phyloP scores from a whole-genome alignment of 176 grass and related monocot genomes.

The Oryza rufipogon region DNA sequence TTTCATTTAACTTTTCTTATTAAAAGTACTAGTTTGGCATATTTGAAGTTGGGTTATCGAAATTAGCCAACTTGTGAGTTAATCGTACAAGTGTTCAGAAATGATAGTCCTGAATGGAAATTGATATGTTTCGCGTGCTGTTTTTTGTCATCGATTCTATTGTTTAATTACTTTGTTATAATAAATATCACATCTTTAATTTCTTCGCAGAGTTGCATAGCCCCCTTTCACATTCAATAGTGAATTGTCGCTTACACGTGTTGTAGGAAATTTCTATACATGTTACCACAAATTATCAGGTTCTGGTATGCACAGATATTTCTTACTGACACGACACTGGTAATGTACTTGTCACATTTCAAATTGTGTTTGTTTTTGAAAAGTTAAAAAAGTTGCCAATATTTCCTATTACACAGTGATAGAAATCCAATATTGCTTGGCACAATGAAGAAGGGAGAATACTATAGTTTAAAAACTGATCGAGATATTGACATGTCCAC shows the following conservation, averaged over 20 bases:
- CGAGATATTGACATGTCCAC: neutral
- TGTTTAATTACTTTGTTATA: neutral
- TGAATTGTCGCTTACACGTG: neutral
- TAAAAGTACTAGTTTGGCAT: too few relatives aligned
- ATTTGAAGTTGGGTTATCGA: too few relatives aligned
- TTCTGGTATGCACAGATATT: neutral
- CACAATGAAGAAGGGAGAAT: too few relatives aligned
- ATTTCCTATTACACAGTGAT: neutral
- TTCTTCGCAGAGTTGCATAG: neutral
- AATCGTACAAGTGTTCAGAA: neutral
- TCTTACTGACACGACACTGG: neutral
- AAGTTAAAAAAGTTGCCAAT: neutral
- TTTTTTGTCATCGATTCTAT: neutral
- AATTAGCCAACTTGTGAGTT: neutral
- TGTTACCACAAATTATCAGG: neutral
- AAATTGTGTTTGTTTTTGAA: neutral
- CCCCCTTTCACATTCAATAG: neutral
- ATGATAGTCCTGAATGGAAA: neutral
- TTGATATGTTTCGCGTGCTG: neutral
- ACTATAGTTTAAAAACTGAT: too few relatives aligned
- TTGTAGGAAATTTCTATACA: neutral
- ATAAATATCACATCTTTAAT: neutral
- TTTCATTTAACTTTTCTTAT: too few relatives aligned
- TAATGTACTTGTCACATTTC: neutral
- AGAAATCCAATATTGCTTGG: neutral